These are phyloP conservation scores for Cladosporium sp. DNA, from an alignment of 2,329 filamentous ascomycete species.

Conservation along the genomic window DNA sequence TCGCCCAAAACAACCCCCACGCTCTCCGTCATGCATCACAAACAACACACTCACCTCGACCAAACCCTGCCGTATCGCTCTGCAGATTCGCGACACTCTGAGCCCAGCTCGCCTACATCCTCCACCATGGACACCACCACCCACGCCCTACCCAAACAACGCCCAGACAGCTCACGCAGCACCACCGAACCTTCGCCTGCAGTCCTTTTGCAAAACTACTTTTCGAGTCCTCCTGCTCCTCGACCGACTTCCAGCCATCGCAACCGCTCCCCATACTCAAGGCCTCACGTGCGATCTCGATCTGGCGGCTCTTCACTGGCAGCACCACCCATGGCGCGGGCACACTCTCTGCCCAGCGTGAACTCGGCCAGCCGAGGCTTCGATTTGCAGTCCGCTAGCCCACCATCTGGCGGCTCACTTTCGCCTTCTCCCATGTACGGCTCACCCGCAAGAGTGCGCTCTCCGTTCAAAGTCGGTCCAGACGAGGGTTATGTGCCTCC, in stretches of 20 bases:
- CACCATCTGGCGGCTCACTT: slow-evolving; percentile 35
- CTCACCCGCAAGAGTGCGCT: slow-evolving; percentile 46
- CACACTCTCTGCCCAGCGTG: slow-evolving; percentile 49
- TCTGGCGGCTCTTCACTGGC: slow-evolving; percentile 41
- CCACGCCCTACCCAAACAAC: slow-evolving; percentile 18
- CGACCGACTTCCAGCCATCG: slow-evolving; percentile 36
- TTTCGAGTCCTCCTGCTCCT: slow-evolving; percentile 29
- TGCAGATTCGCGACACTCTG: background rate
- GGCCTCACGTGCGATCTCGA: slow-evolving; percentile 48
- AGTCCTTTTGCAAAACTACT: slow-evolving; percentile 32
- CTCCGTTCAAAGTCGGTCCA: slow-evolving; percentile 36
- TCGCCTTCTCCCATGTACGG: slow-evolving; percentile 41
- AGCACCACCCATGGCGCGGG: slow-evolving; percentile 50
- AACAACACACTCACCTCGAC: slow-evolving; percentile 2
- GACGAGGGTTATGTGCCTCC: slow-evolving; percentile 29
- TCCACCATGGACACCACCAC: slow-evolving; percentile 4
- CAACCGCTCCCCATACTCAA: slow-evolving; percentile 50
- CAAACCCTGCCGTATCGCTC: slow-evolving; percentile 5
- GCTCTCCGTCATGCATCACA: slow-evolving; percentile 13
- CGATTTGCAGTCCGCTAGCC: slow-evolving; percentile 24
- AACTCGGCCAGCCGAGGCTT: slow-evolving; percentile 33
- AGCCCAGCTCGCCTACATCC: background rate
- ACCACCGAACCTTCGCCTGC: slow-evolving; percentile 42
- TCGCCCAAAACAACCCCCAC: slow-evolving; percentile 11
- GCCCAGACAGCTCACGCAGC: slow-evolving; percentile 29